Conservation (phyloP, 2,329 filamentous ascomycete species). For the Pyrenochaeta sp. region DNA sequence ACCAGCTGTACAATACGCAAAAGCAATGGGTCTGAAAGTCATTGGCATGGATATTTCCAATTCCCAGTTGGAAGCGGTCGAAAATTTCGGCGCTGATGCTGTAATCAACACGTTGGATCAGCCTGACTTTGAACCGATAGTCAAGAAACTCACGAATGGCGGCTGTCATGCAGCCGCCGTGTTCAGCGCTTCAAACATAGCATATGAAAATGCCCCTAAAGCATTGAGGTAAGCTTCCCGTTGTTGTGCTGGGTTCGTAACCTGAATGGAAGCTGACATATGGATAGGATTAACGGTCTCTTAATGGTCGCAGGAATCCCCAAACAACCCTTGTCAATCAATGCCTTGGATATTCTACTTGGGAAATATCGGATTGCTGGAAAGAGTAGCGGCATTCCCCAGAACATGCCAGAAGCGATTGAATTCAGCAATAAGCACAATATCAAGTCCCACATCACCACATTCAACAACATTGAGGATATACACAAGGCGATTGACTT, state of each 20-base stretch:
- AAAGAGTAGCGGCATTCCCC: slow-evolving; percentile 50
- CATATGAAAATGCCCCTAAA: slow-evolving; percentile 42
- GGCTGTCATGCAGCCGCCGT: slow-evolving; percentile 50
- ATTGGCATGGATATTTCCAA: slow-evolving; percentile 54
- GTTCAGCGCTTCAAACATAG: slow-evolving; percentile 47
- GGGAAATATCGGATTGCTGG: slow-evolving; percentile 49
- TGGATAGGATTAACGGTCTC: slow-evolving; percentile 34
- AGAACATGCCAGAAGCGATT: slow-evolving; percentile 49
- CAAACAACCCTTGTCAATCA: slow-evolving; percentile 15
- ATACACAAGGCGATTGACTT: slow-evolving; percentile 41
- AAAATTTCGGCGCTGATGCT: slow-evolving; percentile 45
- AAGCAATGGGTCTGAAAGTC: slow-evolving; percentile 52
- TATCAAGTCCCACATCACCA: slow-evolving; percentile 44
- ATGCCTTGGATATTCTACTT: slow-evolving; percentile 37
- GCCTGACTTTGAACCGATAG: slow-evolving; percentile 24
- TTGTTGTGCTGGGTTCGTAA: too few relatives aligned
- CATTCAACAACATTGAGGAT: slow-evolving; percentile 38
- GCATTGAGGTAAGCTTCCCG: slow-evolving; percentile 43
- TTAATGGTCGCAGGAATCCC: slow-evolving; percentile 50
- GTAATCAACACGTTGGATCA: slow-evolving; percentile 46
- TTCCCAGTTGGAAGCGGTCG: slow-evolving; percentile 27
- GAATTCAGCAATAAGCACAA: slow-evolving; percentile 49
- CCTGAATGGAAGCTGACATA: too few relatives aligned
- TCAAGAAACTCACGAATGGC: slow-evolving; percentile 46
- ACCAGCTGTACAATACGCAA: slow-evolving; percentile 52